A percentile compares a stretch with the other conserved stretches of the same genome.
Conservation (phyloP, 345 rosid species). For the Eutrema japonicum region DNA sequence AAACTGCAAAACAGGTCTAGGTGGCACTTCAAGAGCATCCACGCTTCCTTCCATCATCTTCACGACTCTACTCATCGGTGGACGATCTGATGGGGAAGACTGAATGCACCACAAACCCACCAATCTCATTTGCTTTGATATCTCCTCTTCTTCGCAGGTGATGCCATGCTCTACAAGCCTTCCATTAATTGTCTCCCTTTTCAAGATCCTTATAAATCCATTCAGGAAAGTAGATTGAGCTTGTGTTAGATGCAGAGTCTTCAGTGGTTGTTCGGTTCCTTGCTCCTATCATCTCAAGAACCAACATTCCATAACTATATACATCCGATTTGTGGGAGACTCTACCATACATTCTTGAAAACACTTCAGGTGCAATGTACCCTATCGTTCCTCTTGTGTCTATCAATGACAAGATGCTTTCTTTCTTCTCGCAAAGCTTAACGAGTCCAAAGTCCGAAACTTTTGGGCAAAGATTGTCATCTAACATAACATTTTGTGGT, state of each 20-base stretch:
- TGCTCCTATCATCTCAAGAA: conserved; percentile 7
- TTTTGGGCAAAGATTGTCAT: conserved; percentile 43
- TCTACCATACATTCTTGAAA: neutral
- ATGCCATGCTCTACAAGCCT: too few relatives aligned
- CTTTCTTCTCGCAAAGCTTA: conserved; percentile 35
- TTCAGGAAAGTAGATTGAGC: conserved; percentile 44
- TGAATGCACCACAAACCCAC: too few relatives aligned
- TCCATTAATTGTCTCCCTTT: too few relatives aligned
- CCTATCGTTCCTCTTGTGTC: conserved; percentile 3
- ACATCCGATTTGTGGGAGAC: neutral
- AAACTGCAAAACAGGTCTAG: too few relatives aligned
- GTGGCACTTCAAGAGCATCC: too few relatives aligned
- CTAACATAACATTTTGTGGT: too few relatives aligned
- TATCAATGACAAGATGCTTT: neutral
- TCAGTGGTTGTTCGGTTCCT: neutral
- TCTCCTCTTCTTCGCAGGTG: too few relatives aligned
- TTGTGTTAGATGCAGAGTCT: conserved; percentile 9
- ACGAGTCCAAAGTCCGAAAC: conserved; percentile 58
- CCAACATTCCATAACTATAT: neutral
- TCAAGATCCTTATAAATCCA: conserved; percentile 40
- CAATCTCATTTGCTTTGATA: too few relatives aligned
- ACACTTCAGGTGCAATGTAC: neutral
- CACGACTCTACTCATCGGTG: too few relatives aligned
- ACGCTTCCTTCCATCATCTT: too few relatives aligned
- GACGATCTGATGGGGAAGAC: too few relatives aligned